phyloP scores from a whole-genome alignment of 2,329 filamentous ascomycete genomes.

The Penicillium sp. region DNA sequence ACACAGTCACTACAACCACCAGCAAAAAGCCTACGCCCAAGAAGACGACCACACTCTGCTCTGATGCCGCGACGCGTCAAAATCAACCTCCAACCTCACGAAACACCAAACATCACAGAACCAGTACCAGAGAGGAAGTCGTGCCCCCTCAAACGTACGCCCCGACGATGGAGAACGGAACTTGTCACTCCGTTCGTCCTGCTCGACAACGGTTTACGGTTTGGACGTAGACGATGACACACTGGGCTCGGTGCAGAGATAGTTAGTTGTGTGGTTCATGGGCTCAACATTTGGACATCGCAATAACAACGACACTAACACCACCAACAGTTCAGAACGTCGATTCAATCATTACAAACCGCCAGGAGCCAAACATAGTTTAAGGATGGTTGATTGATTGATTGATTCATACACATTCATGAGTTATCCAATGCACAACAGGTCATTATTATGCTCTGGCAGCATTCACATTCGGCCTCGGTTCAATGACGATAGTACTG shows the following conservation, averaged over 20 bases:
- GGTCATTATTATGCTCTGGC: no score
- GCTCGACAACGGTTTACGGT: constrained; percentile 7
- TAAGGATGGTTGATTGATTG: no score
- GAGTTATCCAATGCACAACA: no score
- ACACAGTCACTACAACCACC: no score
- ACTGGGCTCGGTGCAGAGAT: background rate
- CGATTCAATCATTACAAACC: background rate
- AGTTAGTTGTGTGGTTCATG: background rate
- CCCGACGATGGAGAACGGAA: constrained; percentile 3
- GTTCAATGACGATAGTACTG: no score
- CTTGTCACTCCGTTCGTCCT: constrained; percentile 7
- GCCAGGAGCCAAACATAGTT: no score
- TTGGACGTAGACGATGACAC: constrained; percentile 1
- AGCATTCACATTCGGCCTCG: no score
- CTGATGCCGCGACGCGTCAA: background rate
- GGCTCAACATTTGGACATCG: constrained; percentile 1
- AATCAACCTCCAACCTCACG: background rate
- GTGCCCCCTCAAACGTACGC: constrained; percentile 1
- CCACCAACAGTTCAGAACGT: constrained; percentile 3
- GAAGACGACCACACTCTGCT: no score
- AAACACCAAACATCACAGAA: background rate
- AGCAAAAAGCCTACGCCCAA: no score
- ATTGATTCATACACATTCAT: no score
- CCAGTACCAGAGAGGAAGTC: constrained; percentile 1
- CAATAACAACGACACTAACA: background rate